These are phyloP conservation scores for Colletotrichum endophyticum DNA, from an alignment of 2,329 filamentous ascomycete genomes.

Conservation along the genomic window DNA sequence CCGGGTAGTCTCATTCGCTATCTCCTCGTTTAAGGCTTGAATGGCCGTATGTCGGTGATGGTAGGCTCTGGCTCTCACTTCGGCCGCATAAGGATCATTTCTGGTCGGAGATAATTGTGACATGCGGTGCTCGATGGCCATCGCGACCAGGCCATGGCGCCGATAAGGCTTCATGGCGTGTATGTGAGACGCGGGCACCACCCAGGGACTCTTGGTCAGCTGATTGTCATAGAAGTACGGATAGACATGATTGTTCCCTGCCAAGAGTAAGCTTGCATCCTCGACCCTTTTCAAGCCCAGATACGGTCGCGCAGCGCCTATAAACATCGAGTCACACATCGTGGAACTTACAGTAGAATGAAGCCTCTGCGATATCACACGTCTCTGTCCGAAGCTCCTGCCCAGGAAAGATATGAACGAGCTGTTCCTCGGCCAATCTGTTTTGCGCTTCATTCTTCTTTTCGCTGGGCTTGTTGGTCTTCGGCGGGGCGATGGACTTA, in stretches of 20 bases:
- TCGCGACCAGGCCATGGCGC: conserved; percentile 27
- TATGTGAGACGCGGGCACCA: background rate
- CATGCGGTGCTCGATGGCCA: conserved; percentile 36
- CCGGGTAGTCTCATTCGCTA: conserved; percentile 24
- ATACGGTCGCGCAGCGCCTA: background rate
- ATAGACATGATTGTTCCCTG: conserved; percentile 8
- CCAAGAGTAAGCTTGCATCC: background rate
- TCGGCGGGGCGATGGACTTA: background rate
- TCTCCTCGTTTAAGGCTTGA: conserved; percentile 32
- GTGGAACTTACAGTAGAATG: conserved; percentile 8
- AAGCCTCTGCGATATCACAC: conserved; percentile 5
- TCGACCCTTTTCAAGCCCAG: too few relatives aligned
- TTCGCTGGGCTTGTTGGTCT: background rate
- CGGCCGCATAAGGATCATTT: conserved; percentile 18
- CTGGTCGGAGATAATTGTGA: conserved; percentile 23
- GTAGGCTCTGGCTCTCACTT: conserved; percentile 29
- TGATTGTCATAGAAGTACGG: background rate
- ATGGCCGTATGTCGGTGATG: conserved; percentile 33
- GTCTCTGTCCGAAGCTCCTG: conserved; percentile 1
- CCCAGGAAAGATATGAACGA: background rate
- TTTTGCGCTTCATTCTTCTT: background rate
- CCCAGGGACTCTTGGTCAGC: conserved; percentile 1
- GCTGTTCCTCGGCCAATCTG: background rate
- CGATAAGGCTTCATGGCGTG: background rate
- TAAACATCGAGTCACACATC: background rate